These are phyloP conservation scores for Sporothrix globosa DNA, from an alignment of 2,329 filamentous ascomycete genomes.

Conservation along the genomic window DNA sequence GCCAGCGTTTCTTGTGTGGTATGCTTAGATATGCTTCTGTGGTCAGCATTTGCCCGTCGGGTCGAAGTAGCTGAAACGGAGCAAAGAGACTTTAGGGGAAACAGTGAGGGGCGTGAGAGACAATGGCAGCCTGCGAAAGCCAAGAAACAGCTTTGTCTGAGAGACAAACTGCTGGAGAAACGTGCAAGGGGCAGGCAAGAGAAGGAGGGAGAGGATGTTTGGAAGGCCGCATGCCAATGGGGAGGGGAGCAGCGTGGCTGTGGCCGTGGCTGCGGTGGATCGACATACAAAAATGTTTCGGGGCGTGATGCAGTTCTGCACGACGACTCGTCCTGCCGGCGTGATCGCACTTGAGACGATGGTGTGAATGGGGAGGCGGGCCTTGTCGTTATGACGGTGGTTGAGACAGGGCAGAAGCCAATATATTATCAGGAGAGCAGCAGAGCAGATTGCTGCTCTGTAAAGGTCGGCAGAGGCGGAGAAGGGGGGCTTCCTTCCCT, in stretches of 20 bases:
- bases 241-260: slow-evolving; percentile 26
- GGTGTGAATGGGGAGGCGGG: slow-evolving; percentile 21
- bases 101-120: neutral
- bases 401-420: slow-evolving; percentile 1
- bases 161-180: slow-evolving; percentile 4
- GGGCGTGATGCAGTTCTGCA: slow-evolving; percentile 19
- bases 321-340: slow-evolving; percentile 16
- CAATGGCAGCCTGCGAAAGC: neutral
- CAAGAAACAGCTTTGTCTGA: slow-evolving; percentile 15
- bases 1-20: slow-evolving; percentile 4
- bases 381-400: neutral
- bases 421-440: neutral
- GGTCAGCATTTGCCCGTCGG: neutral
- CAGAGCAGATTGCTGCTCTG: neutral
- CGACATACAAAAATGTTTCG: slow-evolving; percentile 25
- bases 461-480: slow-evolving; percentile 5
- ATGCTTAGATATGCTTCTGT: slow-evolving; percentile 15
- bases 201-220: no score
- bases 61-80: slow-evolving; percentile 14
- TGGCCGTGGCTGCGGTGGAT: slow-evolving; percentile 26
- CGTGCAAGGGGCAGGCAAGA: neutral
- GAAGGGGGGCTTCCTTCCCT: neutral
- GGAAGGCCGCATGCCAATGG: neutral
- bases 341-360: slow-evolving; percentile 22
- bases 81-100: neutral